phyloP scores from a whole-genome alignment of 2,329 filamentous ascomycete species.

The Didymella glomerata region DNA sequence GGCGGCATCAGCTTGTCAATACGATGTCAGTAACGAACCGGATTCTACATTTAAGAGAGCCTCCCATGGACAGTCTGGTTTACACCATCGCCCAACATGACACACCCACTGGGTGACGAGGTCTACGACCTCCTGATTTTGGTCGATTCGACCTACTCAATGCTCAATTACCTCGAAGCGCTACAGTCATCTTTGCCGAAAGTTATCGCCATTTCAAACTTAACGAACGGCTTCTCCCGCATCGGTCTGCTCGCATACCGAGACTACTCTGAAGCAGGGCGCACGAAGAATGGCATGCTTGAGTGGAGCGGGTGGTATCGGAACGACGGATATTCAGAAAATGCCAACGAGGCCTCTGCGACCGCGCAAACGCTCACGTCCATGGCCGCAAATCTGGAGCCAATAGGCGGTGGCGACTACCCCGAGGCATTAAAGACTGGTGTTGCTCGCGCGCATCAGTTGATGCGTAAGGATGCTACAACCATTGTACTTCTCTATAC shows the following conservation, averaged over 20 bases:
- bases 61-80: neutral
- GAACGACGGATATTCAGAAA: constrained; percentile 1
- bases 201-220: constrained; percentile 59
- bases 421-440: constrained; percentile 62
- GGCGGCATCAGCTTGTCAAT: neutral
- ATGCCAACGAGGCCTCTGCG: constrained; percentile 9
- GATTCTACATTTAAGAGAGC: neutral
- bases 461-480: constrained; percentile 59
- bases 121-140: constrained; percentile 59
- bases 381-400: constrained; percentile 37
- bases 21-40: neutral
- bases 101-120: neutral
- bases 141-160: constrained; percentile 59
- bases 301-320: constrained; percentile 62
- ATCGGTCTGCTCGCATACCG: constrained; percentile 62
- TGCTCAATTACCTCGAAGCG: constrained; percentile 55
- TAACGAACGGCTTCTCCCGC: constrained; percentile 60
- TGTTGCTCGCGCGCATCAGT: constrained; percentile 56
- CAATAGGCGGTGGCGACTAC: constrained; percentile 53
- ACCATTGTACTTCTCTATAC: constrained; percentile 61
- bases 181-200: constrained; percentile 60
- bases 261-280: constrained; percentile 53
- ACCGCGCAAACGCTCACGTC: constrained; percentile 23
- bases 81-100: neutral
- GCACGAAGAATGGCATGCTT: constrained; percentile 39